phyloP scores from a whole-genome alignment of 495 filamentous ascomycete species.

The Lasiosphaeria ovina region DNA sequence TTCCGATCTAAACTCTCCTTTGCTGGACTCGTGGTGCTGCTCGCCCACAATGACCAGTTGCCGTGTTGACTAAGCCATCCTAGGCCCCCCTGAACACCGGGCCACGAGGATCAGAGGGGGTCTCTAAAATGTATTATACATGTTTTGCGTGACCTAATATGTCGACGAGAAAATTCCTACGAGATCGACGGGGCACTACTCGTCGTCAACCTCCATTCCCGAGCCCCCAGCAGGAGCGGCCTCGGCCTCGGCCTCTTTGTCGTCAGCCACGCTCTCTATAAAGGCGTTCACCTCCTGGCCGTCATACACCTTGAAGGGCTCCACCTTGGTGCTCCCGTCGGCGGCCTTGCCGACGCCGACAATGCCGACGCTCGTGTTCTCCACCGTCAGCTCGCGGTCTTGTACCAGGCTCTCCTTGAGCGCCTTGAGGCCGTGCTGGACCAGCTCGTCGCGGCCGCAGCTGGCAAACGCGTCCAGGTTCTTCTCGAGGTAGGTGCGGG shows the following conservation, averaged over 20 bases:
- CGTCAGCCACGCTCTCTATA: conserved; percentile 64
- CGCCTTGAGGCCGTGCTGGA: conserved; percentile 84
- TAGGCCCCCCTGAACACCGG: too few relatives aligned
- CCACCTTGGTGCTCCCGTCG: conserved; percentile 53
- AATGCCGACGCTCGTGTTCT: conserved; percentile 90
- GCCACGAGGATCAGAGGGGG: too few relatives aligned
- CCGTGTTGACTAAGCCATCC: too few relatives aligned
- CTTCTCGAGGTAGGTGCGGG: conserved; percentile 91
- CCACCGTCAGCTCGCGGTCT: conserved; percentile 94
- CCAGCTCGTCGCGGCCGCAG: conserved; percentile 74
- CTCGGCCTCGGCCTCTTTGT: conserved; percentile 57
- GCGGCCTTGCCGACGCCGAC: conserved; percentile 57
- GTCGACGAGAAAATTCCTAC: too few relatives aligned
- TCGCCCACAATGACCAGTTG: background rate
- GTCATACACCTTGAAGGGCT: conserved; percentile 91
- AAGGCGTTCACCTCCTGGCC: conserved; percentile 80
- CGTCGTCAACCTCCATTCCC: conserved; percentile 72
- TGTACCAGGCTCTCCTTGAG: conserved; percentile 94
- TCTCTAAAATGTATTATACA: background rate
- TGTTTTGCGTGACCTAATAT: background rate
- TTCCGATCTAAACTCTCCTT: background rate
- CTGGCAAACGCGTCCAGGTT: conserved; percentile 78
- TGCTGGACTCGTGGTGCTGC: background rate
- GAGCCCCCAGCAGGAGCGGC: conserved; percentile 54
- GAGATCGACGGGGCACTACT: background rate